Evolutionary conservation across 805 yeast genomes (phyloP).

Genomic region (Nakazawaea wickerhamii): DNA sequence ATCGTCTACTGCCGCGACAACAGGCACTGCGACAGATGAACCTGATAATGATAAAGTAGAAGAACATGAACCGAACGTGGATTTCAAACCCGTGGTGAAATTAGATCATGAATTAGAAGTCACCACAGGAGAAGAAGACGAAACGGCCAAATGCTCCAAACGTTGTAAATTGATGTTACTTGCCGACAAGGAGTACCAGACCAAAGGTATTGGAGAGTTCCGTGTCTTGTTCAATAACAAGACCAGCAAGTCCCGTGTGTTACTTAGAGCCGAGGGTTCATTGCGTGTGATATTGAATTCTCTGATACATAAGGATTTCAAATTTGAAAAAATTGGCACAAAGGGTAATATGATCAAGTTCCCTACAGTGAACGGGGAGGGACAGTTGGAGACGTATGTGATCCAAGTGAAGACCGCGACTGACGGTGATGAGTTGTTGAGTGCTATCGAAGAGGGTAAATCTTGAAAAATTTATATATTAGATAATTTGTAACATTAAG

Average conservation of each 20-base stretch:
- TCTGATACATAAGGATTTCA: slow-evolving; percentile 49
- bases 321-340: slow-evolving; percentile 51
- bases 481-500: too few relatives aligned
- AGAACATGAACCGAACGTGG: slow-evolving; percentile 42
- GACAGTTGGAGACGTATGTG: slow-evolving; percentile 60
- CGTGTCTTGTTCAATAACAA: slow-evolving; percentile 60
- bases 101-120: slow-evolving; percentile 48
- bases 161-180: slow-evolving; percentile 67
- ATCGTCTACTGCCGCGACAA: not conserved
- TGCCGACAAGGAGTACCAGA: slow-evolving; percentile 45
- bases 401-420: slow-evolving; percentile 71
- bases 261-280: slow-evolving; percentile 86
- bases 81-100: slow-evolving; percentile 38
- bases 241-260: slow-evolving; percentile 59
- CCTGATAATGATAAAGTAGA: slow-evolving; percentile 31
- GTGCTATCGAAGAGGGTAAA: slow-evolving; percentile 18
- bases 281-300: slow-evolving; percentile 73
- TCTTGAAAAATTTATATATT: slow-evolving; percentile 1
- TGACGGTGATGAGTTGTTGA: slow-evolving; percentile 54
- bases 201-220: slow-evolving; percentile 78
- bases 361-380: slow-evolving; percentile 54
- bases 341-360: slow-evolving; percentile 63
- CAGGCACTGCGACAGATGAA: slow-evolving; percentile 12
- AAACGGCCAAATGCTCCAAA: slow-evolving; percentile 55
- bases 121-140: slow-evolving; percentile 84